Conservation (phyloP, 2,329 filamentous ascomycete genomes). For the Cytospora leucostoma region DNA sequence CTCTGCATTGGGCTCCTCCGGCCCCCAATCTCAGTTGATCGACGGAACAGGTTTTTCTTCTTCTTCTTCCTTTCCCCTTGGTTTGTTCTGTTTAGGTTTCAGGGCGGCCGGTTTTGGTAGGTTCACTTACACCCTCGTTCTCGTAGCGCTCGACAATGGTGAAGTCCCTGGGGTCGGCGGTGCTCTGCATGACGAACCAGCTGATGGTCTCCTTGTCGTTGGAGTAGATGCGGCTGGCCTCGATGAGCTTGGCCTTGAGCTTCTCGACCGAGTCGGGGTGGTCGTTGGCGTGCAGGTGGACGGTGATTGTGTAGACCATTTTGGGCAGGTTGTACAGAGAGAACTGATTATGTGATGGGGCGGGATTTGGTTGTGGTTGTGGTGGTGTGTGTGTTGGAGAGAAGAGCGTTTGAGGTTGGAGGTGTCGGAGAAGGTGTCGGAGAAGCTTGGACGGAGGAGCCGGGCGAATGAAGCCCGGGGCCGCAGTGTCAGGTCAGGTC, state of each 20-base stretch:
- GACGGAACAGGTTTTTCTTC: no score
- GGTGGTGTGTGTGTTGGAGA: constrained; percentile 3
- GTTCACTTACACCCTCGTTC: constrained; percentile 58
- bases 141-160: constrained; percentile 75
- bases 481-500: not conserved
- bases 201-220: constrained; percentile 69
- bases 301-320: constrained; percentile 71
- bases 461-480: not conserved
- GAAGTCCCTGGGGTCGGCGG: constrained; percentile 67
- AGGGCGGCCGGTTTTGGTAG: not conserved
- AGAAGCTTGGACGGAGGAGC: constrained; percentile 6
- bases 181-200: constrained; percentile 79
- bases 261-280: constrained; percentile 64
- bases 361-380: not conserved
- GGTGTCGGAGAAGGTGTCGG: not conserved
- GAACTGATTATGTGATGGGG: constrained; percentile 15
- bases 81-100: not conserved
- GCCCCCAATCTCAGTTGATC: no score
- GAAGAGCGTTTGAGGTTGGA: no score
- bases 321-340: constrained; percentile 33
- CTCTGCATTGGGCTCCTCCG: no score
- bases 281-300: constrained; percentile 70
- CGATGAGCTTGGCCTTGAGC: constrained; percentile 70
- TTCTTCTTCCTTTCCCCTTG: not conserved
- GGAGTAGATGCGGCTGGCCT: constrained; percentile 72